Evolutionary conservation across 225 moss, liverwort and hornwort genomes (phyloP), one percentile per base, ranked within the genome.

Genomic region (Antitrichia curtipendula): DNA sequence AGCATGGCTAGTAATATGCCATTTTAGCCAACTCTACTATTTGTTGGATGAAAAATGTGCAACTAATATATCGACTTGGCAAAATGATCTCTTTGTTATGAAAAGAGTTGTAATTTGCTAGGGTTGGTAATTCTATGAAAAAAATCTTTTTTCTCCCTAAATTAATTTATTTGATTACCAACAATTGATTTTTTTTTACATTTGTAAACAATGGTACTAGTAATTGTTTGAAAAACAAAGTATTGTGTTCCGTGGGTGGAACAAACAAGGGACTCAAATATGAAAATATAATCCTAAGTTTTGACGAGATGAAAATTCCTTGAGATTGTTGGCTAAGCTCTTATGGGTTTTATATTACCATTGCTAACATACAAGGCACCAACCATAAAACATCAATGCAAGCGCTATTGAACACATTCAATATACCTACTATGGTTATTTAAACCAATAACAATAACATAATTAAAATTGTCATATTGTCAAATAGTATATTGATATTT

Each of bases 341-440:
- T n/a, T n/a, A n/a, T n/a, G n/a, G n/a, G n/a, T n/a, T n/a, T n/a
- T n/a, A n/a, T n/a, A n/a, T n/a, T n/a, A n/a, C n/a, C n/a, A n/a
- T n/a, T n/a, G n/a, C n/a, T 66, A 1, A 22, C 4, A 22, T 2
- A n/a, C 0, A 3, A 22, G 1, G 21, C 7, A 66, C n/a, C 12
- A 66, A 12, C 6, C 1, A 38, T n/a, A 22, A n/a, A n/a, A 66
- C 16, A n/a, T n/a, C n/a, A n/a, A n/a, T n/a, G n/a, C n/a, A n/a
- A n/a, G n/a, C n/a, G n/a, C n/a, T n/a, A n/a, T n/a, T n/a, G n/a
- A n/a, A n/a, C n/a, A n/a, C n/a, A n/a, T n/a, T n/a, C n/a, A n/a
- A n/a, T n/a, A n/a, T n/a, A n/a, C n/a, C n/a, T n/a, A n/a, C n/a
- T n/a, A n/a, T n/a, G n/a, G n/a, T n/a, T n/a, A n/a, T n/a, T n/a